Evolutionary conservation across 139 green algal genomes (phyloP).

Genomic region (Mesotaenium endlicherianum): DNA sequence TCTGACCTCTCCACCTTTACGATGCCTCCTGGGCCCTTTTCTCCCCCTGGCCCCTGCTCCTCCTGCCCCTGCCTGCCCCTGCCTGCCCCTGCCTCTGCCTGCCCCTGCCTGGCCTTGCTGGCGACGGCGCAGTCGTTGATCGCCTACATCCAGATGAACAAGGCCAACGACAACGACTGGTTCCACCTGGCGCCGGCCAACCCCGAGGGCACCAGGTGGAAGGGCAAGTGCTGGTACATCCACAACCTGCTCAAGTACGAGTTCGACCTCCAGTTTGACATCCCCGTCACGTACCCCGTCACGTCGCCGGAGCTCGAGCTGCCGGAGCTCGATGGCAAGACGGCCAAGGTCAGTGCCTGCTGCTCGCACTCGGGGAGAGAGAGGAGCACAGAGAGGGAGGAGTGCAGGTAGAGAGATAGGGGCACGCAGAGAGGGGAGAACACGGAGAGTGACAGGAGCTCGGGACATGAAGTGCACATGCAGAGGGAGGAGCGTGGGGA

Average conservation of each 20-base stretch:
- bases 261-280: constrained; percentile 95
- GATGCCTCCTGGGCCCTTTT: neutral
- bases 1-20: neutral
- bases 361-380: neutral
- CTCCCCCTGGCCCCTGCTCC: neutral
- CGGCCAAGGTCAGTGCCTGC: constrained; percentile 47
- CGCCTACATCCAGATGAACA: constrained; percentile 93
- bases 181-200: constrained; percentile 78
- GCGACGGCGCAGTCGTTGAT: constrained; percentile 79
- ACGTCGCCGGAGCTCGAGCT: constrained; percentile 91
- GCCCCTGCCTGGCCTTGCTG: neutral
- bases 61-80: neutral
- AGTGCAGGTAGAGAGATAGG: neutral
- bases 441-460: no score
- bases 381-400: neutral
- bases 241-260: constrained; percentile 94
- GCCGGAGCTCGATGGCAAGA: constrained; percentile 93
- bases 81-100: constrained; percentile 2
- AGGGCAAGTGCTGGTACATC: constrained; percentile 86
- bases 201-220: constrained; percentile 76
- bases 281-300: constrained; percentile 84
- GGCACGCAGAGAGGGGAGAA: no score
- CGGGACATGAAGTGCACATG: no score
- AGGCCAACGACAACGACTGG: constrained; percentile 91
- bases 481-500: no score